Percentiles rank a stretch among this genome's conserved stretches.
Evolutionary conservation across 2,329 filamentous ascomycete species (phyloP).

Genomic region (Scleromitrula shiraiana): DNA sequence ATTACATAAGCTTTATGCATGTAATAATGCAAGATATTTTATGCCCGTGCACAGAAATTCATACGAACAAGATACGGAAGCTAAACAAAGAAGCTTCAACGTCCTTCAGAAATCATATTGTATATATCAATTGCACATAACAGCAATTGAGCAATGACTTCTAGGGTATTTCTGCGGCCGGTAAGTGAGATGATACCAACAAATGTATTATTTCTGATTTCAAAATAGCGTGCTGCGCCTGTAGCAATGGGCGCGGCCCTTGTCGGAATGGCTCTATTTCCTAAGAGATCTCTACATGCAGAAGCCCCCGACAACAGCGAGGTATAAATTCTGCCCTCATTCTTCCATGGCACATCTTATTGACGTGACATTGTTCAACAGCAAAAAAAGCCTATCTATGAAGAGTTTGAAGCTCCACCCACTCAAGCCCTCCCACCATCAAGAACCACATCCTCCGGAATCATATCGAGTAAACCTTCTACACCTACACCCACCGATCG

Average conservation of each 20-base stretch:
- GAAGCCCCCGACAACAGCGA: slow-evolving; percentile 33
- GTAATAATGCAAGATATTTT: too few species aligned
- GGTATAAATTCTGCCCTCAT: slow-evolving; percentile 15
- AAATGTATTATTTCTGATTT: slow-evolving; percentile 19
- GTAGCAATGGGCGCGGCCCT: slow-evolving; percentile 34
- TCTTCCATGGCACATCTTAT: background rate
- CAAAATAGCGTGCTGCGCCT: slow-evolving; percentile 39
- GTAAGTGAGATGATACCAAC: slow-evolving; percentile 29
- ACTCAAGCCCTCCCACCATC: slow-evolving; percentile 18
- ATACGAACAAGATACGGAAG: slow-evolving; percentile 2
- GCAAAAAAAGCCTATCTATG: slow-evolving; percentile 70
- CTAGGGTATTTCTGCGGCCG: slow-evolving; percentile 44
- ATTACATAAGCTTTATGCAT: slow-evolving; percentile 7
- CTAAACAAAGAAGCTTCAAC: slow-evolving; percentile 9
- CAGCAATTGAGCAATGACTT: slow-evolving; percentile 39
- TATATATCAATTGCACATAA: slow-evolving; percentile 4
- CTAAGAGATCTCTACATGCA: slow-evolving; percentile 39
- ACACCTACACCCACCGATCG: slow-evolving; percentile 80
- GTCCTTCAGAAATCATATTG: background rate
- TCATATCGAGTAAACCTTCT: slow-evolving; percentile 25
- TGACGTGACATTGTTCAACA: slow-evolving; percentile 27
- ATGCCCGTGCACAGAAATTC: slow-evolving; percentile 4
- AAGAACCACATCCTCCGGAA: slow-evolving; percentile 11
- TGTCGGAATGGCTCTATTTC: slow-evolving; percentile 38
- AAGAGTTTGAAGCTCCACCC: slow-evolving; percentile 47